phyloP scores from a whole-genome alignment of 2,329 filamentous ascomycete species.

The Parascedosporium putredinis region DNA sequence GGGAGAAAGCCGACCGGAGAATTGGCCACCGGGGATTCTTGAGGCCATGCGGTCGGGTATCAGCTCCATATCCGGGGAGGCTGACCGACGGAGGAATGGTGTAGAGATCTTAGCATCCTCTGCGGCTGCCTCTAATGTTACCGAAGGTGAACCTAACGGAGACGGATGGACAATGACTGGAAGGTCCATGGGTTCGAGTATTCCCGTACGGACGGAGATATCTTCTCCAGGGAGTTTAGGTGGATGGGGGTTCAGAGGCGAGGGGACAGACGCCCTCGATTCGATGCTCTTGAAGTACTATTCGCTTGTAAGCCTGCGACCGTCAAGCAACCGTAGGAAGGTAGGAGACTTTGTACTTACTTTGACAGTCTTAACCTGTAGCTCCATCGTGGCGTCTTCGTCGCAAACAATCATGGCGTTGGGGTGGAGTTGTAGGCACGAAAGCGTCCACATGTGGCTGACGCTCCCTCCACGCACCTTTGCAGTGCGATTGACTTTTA shows the following conservation, averaged over 20 bases:
- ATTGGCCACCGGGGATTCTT: slow-evolving; percentile 26
- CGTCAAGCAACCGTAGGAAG: neutral
- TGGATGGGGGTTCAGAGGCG: slow-evolving; percentile 6
- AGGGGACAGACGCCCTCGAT: slow-evolving; percentile 14
- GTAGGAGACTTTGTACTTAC: slow-evolving; percentile 22
- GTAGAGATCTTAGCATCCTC: neutral
- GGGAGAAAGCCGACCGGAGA: slow-evolving; percentile 32
- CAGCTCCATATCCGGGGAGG: slow-evolving; percentile 47
- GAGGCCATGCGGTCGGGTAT: slow-evolving; percentile 54
- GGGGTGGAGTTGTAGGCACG: slow-evolving; percentile 67
- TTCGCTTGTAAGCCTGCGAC: neutral
- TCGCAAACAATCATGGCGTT: slow-evolving; percentile 77
- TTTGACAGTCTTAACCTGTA: slow-evolving; percentile 65
- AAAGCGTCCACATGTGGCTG: slow-evolving; percentile 88
- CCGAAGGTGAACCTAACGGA: neutral
- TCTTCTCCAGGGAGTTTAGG: slow-evolving; percentile 2
- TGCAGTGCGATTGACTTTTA: slow-evolving; percentile 70
- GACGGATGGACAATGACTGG: slow-evolving; percentile 6
- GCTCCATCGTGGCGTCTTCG: slow-evolving; percentile 64
- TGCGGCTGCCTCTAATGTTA: neutral
- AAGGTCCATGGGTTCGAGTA: slow-evolving; percentile 20
- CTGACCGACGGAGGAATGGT: slow-evolving; percentile 16
- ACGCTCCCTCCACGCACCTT: slow-evolving; percentile 73
- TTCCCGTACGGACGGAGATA: slow-evolving; percentile 27
- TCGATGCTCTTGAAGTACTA: slow-evolving; percentile 65